Base-by-base conservation (phyloP, 1,284 basidiomycete species). In the Vanrija sp. region DNA sequence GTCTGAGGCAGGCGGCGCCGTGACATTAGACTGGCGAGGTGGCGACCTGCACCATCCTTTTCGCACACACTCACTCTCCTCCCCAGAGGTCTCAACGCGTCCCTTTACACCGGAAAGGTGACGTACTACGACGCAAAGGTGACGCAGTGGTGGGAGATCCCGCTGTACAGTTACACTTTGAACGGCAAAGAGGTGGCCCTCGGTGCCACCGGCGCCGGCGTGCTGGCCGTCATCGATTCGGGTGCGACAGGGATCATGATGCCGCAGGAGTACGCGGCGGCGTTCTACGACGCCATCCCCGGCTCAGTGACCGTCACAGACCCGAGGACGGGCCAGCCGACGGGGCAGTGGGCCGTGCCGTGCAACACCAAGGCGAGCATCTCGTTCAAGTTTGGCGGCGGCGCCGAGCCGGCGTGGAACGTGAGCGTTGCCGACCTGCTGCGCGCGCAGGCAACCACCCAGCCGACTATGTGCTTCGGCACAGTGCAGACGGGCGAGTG, bases 351-450 rank as follows among this genome's bases (percentile, higher is more conserved):
- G 38, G 16, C 44, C 25, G 49, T 57, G 71, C 81, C 93, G 0
- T 98, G 94, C 77, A 75, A 74, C 62, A 85, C 86, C 2, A 65
- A 69, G 6, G 85, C 93, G 51, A 81, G 80, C 52, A 80, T 91
- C 23, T 73, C 83, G 1, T 69, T 98, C 55, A 82, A 83, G 0
- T 97, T 96, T 68, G 55, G 29, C 12, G 50, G 52, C 40, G 38
- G 7, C 4, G 12, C 9, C 34, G 9, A 34, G 34, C 34, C 16
- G 43, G 43, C 42, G 28, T 54, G 46, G 48, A n/a, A 19, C 16
- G 28, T 54, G 8, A 29, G 52, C 15, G 38, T 44, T 4, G 44
- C 39, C n/a, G 56, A 57, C 48, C 28, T 48, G 5, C n/a, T 21
- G 40, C 34, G 34, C 10, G 9, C 34, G 34, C 18, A 8, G 29